These are phyloP conservation scores for Acmispon strigosus DNA, from an alignment of 306 rosid species.

Conservation along the genomic window DNA sequence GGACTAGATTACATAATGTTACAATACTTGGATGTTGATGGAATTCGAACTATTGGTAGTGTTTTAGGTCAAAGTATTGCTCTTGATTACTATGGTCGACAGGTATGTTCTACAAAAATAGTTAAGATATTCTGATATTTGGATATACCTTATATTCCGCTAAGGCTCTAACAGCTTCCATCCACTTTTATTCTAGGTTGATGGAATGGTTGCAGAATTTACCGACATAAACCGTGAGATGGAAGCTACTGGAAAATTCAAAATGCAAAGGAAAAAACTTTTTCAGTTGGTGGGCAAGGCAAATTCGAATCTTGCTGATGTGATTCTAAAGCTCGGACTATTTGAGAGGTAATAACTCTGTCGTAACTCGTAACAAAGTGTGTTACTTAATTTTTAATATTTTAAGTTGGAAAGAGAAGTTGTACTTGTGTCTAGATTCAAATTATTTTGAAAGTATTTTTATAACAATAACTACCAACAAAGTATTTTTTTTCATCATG, in stretches of 20 bases:
- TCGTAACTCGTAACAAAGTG: background rate
- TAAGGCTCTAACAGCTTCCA: background rate
- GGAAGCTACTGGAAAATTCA: conserved; percentile 91
- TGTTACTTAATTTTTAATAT: background rate
- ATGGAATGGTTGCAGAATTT: conserved; percentile 98
- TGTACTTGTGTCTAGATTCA: background rate
- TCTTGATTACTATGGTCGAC: conserved; percentile 92
- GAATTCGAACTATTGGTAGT: conserved; percentile 92
- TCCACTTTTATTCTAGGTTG: conserved; percentile 51
- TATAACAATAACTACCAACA: no score
- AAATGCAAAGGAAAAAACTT: conserved; percentile 94
- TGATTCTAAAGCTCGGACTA: conserved; percentile 93
- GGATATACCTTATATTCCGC: background rate
- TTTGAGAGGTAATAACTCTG: conserved; percentile 73
- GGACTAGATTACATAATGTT: conserved; percentile 96
- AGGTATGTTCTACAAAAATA: conserved; percentile 42
- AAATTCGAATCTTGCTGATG: conserved; percentile 95
- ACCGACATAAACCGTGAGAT: conserved; percentile 97
- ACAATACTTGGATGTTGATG: conserved; percentile 84
- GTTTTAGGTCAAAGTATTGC: conserved; percentile 99
- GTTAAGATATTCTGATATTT: conserved; percentile 12
- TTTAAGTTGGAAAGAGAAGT: background rate
- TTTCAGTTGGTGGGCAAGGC: conserved; percentile 99
- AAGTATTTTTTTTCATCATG: no score
- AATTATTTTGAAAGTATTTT: background rate